Percentiles rank a stretch among this genome's conserved stretches.
Evolutionary conservation across 2,329 filamentous ascomycete species (phyloP).

Genomic region (Pseudogymnoascus sp.): DNA sequence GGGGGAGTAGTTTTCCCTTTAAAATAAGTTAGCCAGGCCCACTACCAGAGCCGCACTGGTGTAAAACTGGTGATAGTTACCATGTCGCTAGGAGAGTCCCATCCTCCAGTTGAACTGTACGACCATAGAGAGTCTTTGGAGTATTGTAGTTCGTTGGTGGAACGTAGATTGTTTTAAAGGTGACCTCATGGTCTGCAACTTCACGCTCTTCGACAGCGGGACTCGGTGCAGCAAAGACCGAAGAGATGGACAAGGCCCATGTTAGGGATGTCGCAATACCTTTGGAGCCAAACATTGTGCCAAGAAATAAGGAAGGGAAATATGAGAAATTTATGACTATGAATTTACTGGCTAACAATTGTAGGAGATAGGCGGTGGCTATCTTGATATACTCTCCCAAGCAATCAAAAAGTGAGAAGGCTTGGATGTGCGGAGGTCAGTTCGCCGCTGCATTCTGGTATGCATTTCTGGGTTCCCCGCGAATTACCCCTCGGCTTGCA

Average conservation of each 20-base stretch:
- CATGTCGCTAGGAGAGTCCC: constrained; percentile 40
- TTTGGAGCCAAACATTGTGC: not conserved
- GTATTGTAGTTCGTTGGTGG: constrained; percentile 12
- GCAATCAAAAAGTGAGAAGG: not conserved
- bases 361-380: not conserved
- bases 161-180: constrained; percentile 10
- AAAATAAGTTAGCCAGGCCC: not conserved
- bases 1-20: constrained; percentile 13
- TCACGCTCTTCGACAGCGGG: not conserved
- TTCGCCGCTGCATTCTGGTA: not conserved
- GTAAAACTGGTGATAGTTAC: constrained; percentile 26
- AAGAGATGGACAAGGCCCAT: not conserved
- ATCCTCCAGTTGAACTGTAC: constrained; percentile 18
- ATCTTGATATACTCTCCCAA: not conserved
- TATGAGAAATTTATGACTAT: not conserved
- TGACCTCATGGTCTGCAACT: constrained; percentile 2
- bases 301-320: not conserved
- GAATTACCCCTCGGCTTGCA: not conserved
- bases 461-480: constrained; percentile 3
- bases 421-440: not conserved
- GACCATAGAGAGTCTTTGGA: constrained; percentile 19
- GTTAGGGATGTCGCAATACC: not conserved
- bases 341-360: not conserved
- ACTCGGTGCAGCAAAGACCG: not conserved
- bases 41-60: not conserved